Base-by-base conservation (phyloP, 139 green algal genomes). In the Chlorella sorokiniana region DNA sequence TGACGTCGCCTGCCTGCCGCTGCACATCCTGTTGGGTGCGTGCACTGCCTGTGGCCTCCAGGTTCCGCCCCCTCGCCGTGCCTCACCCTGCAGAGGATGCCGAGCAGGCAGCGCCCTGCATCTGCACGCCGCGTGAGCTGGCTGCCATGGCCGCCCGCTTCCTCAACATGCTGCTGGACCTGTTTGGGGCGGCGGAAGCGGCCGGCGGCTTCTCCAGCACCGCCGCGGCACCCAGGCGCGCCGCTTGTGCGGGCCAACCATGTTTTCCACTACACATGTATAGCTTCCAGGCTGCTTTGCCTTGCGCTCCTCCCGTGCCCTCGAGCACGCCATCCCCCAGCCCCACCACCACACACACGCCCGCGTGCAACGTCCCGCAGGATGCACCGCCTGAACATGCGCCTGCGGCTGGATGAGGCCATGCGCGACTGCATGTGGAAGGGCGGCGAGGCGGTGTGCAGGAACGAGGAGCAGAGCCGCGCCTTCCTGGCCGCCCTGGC, bases 141-240 rank as follows among this genome's bases (percentile, higher is more conserved):
- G 68, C 64, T 25, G 61, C 61, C 40, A 22, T 88, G 35, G 83
- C 76, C 1, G 48, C 83, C 29, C 25, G 29, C 38, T 40, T 89
- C 20, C 70, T 89, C 37, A 68, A 71, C 69, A 35, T 83, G 54
- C 54, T 86, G 64, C 82, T 89, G 11, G 70, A 80, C 62, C 35
- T 87, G 67, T 88, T 85, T 69, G 82, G 81, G 31, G 37, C 76
- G 31, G 75, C 75, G 45, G 85, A 89, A 70, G 74, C 44, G 14
- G 67, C 74, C 14, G 77, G 76, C 25, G 59, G 35, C 23, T 89
- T 89, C 61, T n/a, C 70, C 41, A 59, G n/a, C 44, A 81, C 76
- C 11, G 48, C 29, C 22, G 14, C 22, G 23, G 83, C 20, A n/a
- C n/a, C n/a, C n/a, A n/a, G n/a, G n/a, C n/a, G n/a, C n/a, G n/a